Conservation (phyloP, 352 stramenopile species). For the Globisporangium polare region DNA sequence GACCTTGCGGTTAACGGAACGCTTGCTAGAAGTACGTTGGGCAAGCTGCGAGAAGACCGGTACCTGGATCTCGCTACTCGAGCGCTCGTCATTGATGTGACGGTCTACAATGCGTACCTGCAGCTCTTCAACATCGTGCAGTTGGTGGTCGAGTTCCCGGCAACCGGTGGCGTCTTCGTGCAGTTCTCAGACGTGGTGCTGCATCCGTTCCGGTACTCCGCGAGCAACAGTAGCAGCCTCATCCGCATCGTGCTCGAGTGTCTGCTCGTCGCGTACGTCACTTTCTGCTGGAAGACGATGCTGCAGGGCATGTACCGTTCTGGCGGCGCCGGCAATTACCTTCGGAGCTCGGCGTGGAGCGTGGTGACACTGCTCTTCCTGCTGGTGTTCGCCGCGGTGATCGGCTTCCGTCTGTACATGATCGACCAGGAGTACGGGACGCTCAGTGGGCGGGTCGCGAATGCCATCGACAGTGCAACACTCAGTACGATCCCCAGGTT, state of each 20-base stretch:
- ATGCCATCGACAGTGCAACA: conserved; percentile 13
- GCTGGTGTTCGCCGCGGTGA: conserved; percentile 38
- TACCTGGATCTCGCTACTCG: conserved; percentile 62
- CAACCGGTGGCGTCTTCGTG: conserved; percentile 49
- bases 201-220: conserved; percentile 52
- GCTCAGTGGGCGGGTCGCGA: conserved; percentile 34
- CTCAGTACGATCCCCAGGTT: conserved; percentile 37
- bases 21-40: conserved; percentile 21
- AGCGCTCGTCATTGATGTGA: conserved; percentile 58
- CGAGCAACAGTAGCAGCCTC: conserved; percentile 12
- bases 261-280: conserved; percentile 41
- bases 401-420: conserved; percentile 49
- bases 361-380: conserved; percentile 37
- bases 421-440: conserved; percentile 55
- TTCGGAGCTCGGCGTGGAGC: conserved; percentile 35
- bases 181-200: conserved; percentile 42
- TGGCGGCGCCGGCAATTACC: conserved; percentile 22
- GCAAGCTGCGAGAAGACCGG: conserved; percentile 31
- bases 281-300: conserved; percentile 35
- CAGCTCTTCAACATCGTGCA: conserved; percentile 64
- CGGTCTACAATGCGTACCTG: conserved; percentile 60
- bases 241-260: conserved; percentile 46
- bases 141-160: conserved; percentile 57
- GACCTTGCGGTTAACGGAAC: conserved; percentile 40
- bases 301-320: conserved; percentile 27